phyloP scores from a whole-genome alignment of 139 green algal species.

The Picochlorum costavermella region DNA sequence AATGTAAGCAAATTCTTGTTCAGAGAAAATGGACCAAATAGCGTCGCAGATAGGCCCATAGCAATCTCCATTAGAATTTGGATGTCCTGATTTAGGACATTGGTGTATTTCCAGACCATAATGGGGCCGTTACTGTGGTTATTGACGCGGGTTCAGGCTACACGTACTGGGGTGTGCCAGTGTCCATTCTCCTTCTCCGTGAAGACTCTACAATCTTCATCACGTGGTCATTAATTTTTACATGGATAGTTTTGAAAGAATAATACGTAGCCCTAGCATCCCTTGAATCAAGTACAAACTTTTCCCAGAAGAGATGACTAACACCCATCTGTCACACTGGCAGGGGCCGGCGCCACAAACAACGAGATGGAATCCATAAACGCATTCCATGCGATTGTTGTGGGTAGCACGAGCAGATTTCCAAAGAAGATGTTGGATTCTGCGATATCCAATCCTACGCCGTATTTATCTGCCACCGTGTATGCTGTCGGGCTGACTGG shows the following conservation, averaged over 20 bases:
- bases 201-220: too few relatives aligned
- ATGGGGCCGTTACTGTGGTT: neutral
- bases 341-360: neutral
- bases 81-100: slow-evolving; percentile 10
- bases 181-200: too few relatives aligned
- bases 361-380: slow-evolving; percentile 25
- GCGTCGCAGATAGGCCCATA: neutral
- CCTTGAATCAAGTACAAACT: too few relatives aligned
- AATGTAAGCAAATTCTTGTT: neutral
- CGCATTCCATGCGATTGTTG: slow-evolving; percentile 24
- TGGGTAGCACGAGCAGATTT: slow-evolving; percentile 31
- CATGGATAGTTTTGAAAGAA: too few relatives aligned
- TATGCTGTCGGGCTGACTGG: slow-evolving; percentile 20
- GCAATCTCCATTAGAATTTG: slow-evolving; percentile 5
- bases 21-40: slow-evolving; percentile 1
- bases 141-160: too few relatives aligned
- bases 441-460: slow-evolving; percentile 8
- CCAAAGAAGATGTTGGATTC: slow-evolving; percentile 28
- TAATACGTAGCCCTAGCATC: too few relatives aligned
- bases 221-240: too few relatives aligned
- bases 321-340: neutral
- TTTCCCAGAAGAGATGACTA: neutral
- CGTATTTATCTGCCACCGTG: slow-evolving; percentile 19
- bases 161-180: too few relatives aligned
- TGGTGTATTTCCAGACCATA: slow-evolving; percentile 8